Percentiles rank a stretch among this genome's conserved stretches.
Conservation (phyloP, 2,329 filamentous ascomycete species). For the Penicillium sp. region DNA sequence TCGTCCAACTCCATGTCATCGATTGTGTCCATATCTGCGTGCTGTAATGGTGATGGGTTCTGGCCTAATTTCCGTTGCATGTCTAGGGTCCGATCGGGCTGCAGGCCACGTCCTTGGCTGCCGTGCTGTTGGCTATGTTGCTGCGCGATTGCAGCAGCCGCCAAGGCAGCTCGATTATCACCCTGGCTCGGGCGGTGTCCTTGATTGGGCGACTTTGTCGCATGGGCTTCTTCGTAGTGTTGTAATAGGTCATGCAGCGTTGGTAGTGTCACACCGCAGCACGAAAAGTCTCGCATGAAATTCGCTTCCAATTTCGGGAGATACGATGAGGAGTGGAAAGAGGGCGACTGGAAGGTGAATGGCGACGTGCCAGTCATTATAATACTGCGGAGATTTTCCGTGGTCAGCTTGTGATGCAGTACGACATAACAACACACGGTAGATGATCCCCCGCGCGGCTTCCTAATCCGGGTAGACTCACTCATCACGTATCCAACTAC, state of each 20-base stretch:
- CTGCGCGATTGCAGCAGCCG: conserved; percentile 47
- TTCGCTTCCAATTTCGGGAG: conserved; percentile 93
- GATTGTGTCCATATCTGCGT: conserved; percentile 71
- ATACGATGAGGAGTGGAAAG: conserved; percentile 94
- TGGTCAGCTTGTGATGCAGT: conserved; percentile 28
- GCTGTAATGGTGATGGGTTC: conserved; percentile 31
- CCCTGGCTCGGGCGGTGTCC: conserved; percentile 49
- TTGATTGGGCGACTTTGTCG: conserved; percentile 58
- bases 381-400: conserved; percentile 57
- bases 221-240: conserved; percentile 95
- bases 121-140: conserved; percentile 48
- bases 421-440: conserved; percentile 17
- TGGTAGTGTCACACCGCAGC: conserved; percentile 83
- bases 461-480: conserved; percentile 52
- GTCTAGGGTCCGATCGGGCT: conserved; percentile 34
- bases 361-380: conserved; percentile 97
- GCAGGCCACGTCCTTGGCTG: conserved; percentile 35
- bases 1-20: conserved; percentile 98
- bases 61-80: conserved; percentile 39
- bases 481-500: conserved; percentile 97
- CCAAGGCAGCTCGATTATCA: conserved; percentile 51
- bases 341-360: conserved; percentile 84
- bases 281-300: conserved; percentile 96
- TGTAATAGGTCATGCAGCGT: conserved; percentile 92
- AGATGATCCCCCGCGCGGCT: conserved; percentile 3